A percentile compares a stretch with the other conserved stretches of the same genome.
Conservation (phyloP, 2,329 filamentous ascomycete genomes). For the Stagonosporopsis chrysanthemi region DNA sequence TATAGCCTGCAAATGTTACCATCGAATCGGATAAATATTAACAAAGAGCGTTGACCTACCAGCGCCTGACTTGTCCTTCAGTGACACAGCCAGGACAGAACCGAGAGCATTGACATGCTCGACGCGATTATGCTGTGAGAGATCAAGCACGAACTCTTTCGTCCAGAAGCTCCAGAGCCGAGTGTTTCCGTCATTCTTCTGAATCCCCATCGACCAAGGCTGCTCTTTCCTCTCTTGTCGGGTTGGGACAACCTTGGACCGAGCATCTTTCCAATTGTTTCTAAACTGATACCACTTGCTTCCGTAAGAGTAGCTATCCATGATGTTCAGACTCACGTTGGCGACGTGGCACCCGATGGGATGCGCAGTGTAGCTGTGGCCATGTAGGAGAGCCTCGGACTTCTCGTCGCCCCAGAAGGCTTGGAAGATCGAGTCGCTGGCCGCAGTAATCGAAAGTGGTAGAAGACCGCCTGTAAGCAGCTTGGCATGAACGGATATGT, state of each 20-base stretch:
- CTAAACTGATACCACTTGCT: constrained; percentile 21
- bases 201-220: neutral
- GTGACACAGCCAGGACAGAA: constrained; percentile 72
- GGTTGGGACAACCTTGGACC: neutral
- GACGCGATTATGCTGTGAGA: constrained; percentile 67
- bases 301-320: constrained; percentile 48
- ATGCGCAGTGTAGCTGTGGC: constrained; percentile 88
- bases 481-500: constrained; percentile 84
- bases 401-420: constrained; percentile 77
- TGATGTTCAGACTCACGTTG: constrained; percentile 67
- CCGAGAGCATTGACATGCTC: constrained; percentile 76
- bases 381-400: constrained; percentile 79
- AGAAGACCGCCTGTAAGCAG: constrained; percentile 81
- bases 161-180: constrained; percentile 76
- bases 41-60: constrained; percentile 42
- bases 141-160: constrained; percentile 61
- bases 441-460: constrained; percentile 77
- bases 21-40: neutral
- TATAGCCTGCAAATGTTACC: constrained; percentile 56
- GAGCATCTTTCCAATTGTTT: constrained; percentile 1
- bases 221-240: neutral
- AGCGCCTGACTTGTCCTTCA: constrained; percentile 58
- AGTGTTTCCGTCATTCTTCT: neutral
- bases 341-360: constrained; percentile 82
- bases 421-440: constrained; percentile 75